These are phyloP conservation scores for Cryptococcus sp. DNA, from an alignment of 1,284 basidiomycete genomes.

Conservation along the genomic window DNA sequence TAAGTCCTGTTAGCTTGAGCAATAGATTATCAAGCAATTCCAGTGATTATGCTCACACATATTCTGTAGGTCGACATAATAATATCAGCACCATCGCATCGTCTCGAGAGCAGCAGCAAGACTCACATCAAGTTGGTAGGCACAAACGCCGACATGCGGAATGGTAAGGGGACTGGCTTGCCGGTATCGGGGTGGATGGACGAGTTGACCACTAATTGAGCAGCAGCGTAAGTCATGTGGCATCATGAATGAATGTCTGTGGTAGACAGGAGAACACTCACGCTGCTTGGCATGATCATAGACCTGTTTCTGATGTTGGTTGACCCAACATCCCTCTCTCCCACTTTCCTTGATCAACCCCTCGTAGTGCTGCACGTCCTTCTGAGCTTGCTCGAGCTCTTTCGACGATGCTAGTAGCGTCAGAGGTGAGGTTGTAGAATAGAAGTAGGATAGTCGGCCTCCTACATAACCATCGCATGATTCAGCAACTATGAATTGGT, in stretches of 20 bases:
- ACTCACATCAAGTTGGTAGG: slow-evolving; percentile 58
- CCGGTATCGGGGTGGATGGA: slow-evolving; percentile 57
- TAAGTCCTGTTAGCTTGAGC: slow-evolving; percentile 6
- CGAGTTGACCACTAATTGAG: slow-evolving; percentile 51
- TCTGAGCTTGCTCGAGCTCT: slow-evolving; percentile 48
- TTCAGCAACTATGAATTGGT: slow-evolving; percentile 12
- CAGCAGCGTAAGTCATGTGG: background rate
- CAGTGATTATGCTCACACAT: slow-evolving; percentile 19
- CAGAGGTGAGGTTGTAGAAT: slow-evolving; percentile 57
- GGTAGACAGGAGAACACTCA: slow-evolving; percentile 29
- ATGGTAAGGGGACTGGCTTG: slow-evolving; percentile 56
- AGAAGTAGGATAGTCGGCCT: slow-evolving; percentile 58
- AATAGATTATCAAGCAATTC: background rate
- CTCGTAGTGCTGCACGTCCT: slow-evolving; percentile 49
- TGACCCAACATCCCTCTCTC: slow-evolving; percentile 47
- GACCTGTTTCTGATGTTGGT: slow-evolving; percentile 34
- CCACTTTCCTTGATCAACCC: slow-evolving; percentile 45
- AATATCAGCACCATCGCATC: background rate
- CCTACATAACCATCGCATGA: slow-evolving; percentile 14
- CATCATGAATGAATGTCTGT: background rate
- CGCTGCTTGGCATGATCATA: slow-evolving; percentile 55
- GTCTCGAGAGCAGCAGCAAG: background rate
- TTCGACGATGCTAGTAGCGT: slow-evolving; percentile 55
- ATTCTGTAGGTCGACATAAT: slow-evolving; percentile 16
- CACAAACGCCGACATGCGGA: slow-evolving; percentile 58